These are phyloP conservation scores for Amoeboradix gromovi DNA, from an alignment of 371 early-diverging fungal species.

Conservation along the genomic window DNA sequence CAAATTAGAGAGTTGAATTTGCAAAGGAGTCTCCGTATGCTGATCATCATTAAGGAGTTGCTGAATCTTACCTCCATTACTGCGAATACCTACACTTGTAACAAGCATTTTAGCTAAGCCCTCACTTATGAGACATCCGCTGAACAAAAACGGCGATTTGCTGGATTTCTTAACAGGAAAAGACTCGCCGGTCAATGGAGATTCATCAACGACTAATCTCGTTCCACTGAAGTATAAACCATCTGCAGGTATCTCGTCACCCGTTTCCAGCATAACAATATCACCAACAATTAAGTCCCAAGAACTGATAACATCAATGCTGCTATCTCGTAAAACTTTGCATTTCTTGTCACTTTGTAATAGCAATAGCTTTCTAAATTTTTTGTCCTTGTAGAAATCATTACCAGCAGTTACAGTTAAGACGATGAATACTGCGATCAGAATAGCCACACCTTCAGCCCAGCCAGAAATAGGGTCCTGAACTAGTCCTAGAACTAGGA, in stretches of 20 bases:
- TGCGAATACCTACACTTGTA: constrained; percentile 38
- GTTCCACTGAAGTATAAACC: constrained; percentile 44
- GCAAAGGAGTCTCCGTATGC: constrained; percentile 62
- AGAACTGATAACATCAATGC: constrained; percentile 12
- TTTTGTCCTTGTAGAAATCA: constrained; percentile 75
- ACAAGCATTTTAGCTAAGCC: constrained; percentile 57
- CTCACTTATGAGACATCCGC: constrained; percentile 60
- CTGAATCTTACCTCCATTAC: not conserved
- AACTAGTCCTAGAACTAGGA: constrained; percentile 4
- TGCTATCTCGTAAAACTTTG: constrained; percentile 12
- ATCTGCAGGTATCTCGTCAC: constrained; percentile 74
- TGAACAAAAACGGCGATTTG: constrained; percentile 33
- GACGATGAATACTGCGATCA: constrained; percentile 51
- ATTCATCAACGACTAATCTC: constrained; percentile 60
- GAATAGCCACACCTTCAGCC: not conserved
- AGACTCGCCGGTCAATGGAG: constrained; percentile 67
- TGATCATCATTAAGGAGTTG: constrained; percentile 28
- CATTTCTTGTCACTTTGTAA: not conserved
- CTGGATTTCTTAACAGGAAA: constrained; percentile 41
- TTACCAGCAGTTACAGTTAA: constrained; percentile 72
- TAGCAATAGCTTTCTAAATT: constrained; percentile 48
- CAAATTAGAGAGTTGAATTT: constrained; percentile 45
- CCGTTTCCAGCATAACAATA: constrained; percentile 62
- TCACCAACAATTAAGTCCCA: constrained; percentile 33
- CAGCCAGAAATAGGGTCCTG: not conserved